Conservation (phyloP, 495 filamentous ascomycete species). For the Tuber microsphaerosporum region DNA sequence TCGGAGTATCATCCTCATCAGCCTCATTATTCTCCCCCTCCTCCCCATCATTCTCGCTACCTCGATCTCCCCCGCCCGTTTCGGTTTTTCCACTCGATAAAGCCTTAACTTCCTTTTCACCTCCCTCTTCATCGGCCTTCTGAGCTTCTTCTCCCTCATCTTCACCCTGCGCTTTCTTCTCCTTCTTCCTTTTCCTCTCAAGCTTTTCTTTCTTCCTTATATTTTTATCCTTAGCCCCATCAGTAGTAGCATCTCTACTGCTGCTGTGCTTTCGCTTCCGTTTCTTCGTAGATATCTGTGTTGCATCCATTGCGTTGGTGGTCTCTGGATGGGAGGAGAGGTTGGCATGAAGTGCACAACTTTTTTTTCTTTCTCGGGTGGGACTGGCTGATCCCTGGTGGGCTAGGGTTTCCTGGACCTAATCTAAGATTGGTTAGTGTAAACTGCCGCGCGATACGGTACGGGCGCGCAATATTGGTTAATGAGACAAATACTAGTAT, state of each 20-base stretch:
- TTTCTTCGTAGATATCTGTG: slow-evolving; percentile 17
- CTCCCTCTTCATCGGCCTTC: background rate
- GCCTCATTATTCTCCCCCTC: slow-evolving; percentile 40
- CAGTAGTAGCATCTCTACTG: background rate
- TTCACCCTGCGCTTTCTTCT: slow-evolving; percentile 16
- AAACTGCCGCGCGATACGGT: background rate
- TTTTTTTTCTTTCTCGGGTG: background rate
- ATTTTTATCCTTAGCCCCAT: slow-evolving; percentile 27
- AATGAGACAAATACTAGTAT: too few species aligned
- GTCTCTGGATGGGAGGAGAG: background rate
- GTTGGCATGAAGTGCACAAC: background rate
- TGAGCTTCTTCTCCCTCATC: slow-evolving; percentile 5
- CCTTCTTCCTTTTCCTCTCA: slow-evolving; percentile 19
- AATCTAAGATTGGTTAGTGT: background rate
- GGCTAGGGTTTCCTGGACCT: background rate
- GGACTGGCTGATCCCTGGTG: background rate
- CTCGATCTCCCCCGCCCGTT: slow-evolving; percentile 13
- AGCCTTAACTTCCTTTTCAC: slow-evolving; percentile 7
- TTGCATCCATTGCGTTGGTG: background rate
- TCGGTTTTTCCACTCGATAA: slow-evolving; percentile 6
- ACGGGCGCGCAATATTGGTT: too few species aligned
- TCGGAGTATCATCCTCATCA: slow-evolving; percentile 16
- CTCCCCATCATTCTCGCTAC: slow-evolving; percentile 30
- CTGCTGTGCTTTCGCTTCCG: slow-evolving; percentile 48
- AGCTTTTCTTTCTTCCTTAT: slow-evolving; percentile 41